Conservation (phyloP, 2,329 filamentous ascomycete genomes). For the Cadophora sp. region DNA sequence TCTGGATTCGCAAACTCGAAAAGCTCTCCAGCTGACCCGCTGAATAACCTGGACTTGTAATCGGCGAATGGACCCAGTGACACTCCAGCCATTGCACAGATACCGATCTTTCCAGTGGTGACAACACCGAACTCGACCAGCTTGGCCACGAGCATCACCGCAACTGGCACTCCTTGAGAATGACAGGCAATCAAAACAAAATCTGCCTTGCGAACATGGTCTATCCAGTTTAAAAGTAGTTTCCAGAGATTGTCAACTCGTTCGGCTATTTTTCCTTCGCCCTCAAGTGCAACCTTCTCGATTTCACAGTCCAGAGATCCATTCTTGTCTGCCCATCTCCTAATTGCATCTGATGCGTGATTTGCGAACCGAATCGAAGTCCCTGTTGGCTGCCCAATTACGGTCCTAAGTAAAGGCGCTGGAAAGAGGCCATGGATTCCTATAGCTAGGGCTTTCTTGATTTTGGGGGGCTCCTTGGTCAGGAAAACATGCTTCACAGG, state of each 20-base stretch:
- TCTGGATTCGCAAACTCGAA: constrained; percentile 90
- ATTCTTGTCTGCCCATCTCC: constrained; percentile 78
- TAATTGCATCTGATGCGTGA: constrained; percentile 82
- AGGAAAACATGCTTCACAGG: constrained; percentile 76
- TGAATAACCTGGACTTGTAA: constrained; percentile 88
- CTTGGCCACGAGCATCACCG: constrained; percentile 90
- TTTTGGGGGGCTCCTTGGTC: constrained; percentile 69
- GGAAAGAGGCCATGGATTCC: constrained; percentile 96
- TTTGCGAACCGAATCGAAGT: constrained; percentile 94
- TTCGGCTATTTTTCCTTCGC: constrained; percentile 90
- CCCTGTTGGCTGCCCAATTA: constrained; percentile 93
- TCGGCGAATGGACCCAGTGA: constrained; percentile 92
- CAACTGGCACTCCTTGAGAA: constrained; percentile 93
- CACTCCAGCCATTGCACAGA: constrained; percentile 89
- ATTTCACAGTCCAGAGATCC: constrained; percentile 80
- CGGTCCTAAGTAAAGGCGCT: constrained; percentile 82
- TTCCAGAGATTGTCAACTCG: constrained; percentile 94
- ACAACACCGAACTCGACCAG: constrained; percentile 90
- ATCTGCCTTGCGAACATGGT: constrained; percentile 85
- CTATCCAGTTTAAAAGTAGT: constrained; percentile 91
- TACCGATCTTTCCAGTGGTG: constrained; percentile 75
- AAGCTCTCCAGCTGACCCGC: constrained; percentile 89
- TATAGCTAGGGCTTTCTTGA: constrained; percentile 89
- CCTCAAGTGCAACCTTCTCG: constrained; percentile 92
- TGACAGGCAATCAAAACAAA: constrained; percentile 93